Percentiles rank a stretch among this genome's conserved stretches.
Evolutionary conservation across 1,284 basidiomycete species (phyloP).

Genomic region (Apiotrichum sp.): DNA sequence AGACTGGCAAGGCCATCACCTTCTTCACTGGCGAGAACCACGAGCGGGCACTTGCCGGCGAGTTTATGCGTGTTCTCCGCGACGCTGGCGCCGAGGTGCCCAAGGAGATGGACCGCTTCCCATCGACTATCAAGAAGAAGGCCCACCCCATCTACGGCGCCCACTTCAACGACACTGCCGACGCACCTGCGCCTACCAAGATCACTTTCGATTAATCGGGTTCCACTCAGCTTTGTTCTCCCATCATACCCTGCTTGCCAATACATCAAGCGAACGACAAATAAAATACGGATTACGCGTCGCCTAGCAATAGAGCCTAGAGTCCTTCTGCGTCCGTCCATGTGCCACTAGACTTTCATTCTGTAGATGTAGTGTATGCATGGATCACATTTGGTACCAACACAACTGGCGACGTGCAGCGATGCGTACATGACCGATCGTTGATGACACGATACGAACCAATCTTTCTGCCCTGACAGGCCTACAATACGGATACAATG

Average conservation of each 20-base stretch:
- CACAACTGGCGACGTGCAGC: no score
- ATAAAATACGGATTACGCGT: no score
- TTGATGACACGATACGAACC: no score
- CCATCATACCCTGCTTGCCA: no score
- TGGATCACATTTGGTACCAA: not conserved
- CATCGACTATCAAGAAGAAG: constrained; percentile 96
- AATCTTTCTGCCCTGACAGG: no score
- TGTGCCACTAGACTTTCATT: not conserved
- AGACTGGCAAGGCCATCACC: constrained; percentile 85
- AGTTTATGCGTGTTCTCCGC: constrained; percentile 82
- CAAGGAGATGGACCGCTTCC: constrained; percentile 78
- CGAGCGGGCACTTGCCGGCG: constrained; percentile 83
- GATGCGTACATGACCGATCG: no score
- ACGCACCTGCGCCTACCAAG: constrained; percentile 74
- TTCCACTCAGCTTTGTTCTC: no score
- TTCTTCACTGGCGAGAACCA: constrained; percentile 91
- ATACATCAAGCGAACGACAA: not conserved
- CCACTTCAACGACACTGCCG: constrained; percentile 72
- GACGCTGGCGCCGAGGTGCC: constrained; percentile 72
- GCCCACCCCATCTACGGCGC: constrained; percentile 54
- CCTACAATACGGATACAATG: no score
- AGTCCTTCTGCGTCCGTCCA: not conserved
- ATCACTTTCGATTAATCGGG: constrained; percentile 62
- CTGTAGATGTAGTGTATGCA: constrained; percentile 10
- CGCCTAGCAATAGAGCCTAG: not conserved